Evolutionary conservation across 805 yeast species (phyloP).

Genomic region (Ogataea pini): DNA sequence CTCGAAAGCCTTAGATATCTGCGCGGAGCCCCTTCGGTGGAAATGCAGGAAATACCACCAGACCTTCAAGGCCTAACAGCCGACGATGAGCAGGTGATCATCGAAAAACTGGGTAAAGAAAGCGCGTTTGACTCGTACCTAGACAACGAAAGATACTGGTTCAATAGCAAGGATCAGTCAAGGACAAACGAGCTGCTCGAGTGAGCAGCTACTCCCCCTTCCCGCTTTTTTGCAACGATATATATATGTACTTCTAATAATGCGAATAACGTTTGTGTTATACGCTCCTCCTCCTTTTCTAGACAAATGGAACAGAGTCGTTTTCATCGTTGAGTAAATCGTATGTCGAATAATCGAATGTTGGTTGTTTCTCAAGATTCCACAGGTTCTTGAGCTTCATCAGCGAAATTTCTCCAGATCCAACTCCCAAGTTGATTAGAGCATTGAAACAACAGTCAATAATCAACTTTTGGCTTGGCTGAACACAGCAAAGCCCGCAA

Average conservation of each 20-base stretch:
- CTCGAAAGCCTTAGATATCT: conserved; percentile 78
- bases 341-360: conserved; percentile 26
- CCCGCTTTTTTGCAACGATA: neutral
- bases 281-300: conserved; percentile 10
- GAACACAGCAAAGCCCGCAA: conserved; percentile 37
- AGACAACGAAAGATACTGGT: conserved; percentile 40
- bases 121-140: conserved; percentile 34
- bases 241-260: neutral
- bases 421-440: conserved; percentile 36
- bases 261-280: conserved; percentile 1
- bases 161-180: conserved; percentile 41
- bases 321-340: conserved; percentile 34
- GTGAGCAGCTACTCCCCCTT: conserved; percentile 4
- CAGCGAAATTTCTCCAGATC: conserved; percentile 38
- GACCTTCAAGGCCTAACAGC: conserved; percentile 43
- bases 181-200: conserved; percentile 37
- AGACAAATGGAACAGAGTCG: conserved; percentile 40
- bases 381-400: conserved; percentile 34
- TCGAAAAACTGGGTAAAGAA: conserved; percentile 38
- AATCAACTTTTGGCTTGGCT: conserved; percentile 32
- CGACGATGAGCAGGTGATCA: conserved; percentile 44
- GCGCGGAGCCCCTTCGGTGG: conserved; percentile 93
- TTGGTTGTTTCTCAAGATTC: conserved; percentile 30
- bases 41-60: conserved; percentile 90
- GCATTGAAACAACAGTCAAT: conserved; percentile 39